Evolutionary conservation across 2,329 filamentous ascomycete genomes (phyloP).

Genomic region (Verticillium klebahnii): DNA sequence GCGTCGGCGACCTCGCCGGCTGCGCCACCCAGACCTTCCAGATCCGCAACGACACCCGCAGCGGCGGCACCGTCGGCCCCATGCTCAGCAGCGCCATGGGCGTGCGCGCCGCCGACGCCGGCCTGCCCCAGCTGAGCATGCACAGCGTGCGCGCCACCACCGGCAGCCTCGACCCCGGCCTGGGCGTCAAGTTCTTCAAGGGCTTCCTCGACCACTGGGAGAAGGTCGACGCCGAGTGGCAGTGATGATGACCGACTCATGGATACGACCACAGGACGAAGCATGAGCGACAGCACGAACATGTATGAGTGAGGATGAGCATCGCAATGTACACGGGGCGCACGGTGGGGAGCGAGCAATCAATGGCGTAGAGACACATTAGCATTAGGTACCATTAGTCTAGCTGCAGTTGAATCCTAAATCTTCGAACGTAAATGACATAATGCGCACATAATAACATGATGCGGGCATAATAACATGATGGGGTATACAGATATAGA

Average conservation of each 20-base stretch:
- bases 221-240: slow-evolving; percentile 77
- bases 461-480: no score
- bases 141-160: slow-evolving; percentile 88
- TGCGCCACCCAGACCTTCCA: slow-evolving; percentile 82
- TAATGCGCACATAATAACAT: no score
- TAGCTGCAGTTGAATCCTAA: no score
- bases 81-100: slow-evolving; percentile 79
- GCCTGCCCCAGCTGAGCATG: slow-evolving; percentile 90
- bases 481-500: no score
- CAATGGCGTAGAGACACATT: no score
- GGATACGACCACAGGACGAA: neutral
- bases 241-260: slow-evolving; percentile 14
- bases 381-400: no score
- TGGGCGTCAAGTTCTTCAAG: slow-evolving; percentile 85
- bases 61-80: slow-evolving; percentile 92
- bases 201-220: slow-evolving; percentile 86
- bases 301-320: no score
- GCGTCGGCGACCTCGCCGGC: slow-evolving; percentile 70
- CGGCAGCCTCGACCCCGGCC: slow-evolving; percentile 76
- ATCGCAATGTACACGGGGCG: no score
- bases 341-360: no score
- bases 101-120: slow-evolving; percentile 78
- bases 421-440: no score
- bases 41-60: slow-evolving; percentile 87
- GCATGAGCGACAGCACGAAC: neutral